Base-by-base conservation (phyloP, 768 basidiomycete species). In the Tylopilus sp. region DNA sequence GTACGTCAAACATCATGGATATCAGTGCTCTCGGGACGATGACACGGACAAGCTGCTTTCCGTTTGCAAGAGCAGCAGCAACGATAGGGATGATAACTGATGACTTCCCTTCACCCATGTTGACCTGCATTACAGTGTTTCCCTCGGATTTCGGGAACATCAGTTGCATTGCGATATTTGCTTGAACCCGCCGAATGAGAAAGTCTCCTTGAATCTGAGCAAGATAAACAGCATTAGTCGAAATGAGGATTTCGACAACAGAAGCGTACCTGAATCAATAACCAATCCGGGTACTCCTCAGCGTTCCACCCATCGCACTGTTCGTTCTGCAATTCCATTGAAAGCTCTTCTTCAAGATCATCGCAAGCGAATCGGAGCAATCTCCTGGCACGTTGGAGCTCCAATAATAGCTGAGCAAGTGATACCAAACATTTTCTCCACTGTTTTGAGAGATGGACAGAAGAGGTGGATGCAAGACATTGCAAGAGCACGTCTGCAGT, bases 1-100 rank as follows among this genome's bases (percentile, higher is more conserved):
- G 68, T 13, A 76, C 50, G 19, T 74, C 71, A 55, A 81, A 78
- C 76, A 78, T 80, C 51, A 76, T 76, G 4, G 53, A 62, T 0
- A 65, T 60, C 17, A 81, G 62, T 0, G 76, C 62, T 51, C 77
- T 79, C 26, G 79, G 66, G 17, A 78, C 74, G 3, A 82, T 62
- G 24, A 81, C 71, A 26, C 81, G 72, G 19, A 73, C 73, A 3
- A 82, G 68, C 29, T 61, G 69, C 0, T 67, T 21, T 1, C 74
- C 73, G 55, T 80, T 66, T 0, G 80, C 75, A 12, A 81, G 66
- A 6, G 68, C 57, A 1, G 72, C 61, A 1, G 73, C 50, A 22
- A 25, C 37, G 14, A 48, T 48, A 3, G 33, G 45, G 16, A 46
- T 46, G 16, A 46, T 46, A 3, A 46, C 31, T 3, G 45, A 46